A percentile compares a stretch with the other conserved stretches of the same genome.
phyloP scores from a whole-genome alignment of 805 yeast genomes.

The Groenewaldozyma salmanticensis region DNA sequence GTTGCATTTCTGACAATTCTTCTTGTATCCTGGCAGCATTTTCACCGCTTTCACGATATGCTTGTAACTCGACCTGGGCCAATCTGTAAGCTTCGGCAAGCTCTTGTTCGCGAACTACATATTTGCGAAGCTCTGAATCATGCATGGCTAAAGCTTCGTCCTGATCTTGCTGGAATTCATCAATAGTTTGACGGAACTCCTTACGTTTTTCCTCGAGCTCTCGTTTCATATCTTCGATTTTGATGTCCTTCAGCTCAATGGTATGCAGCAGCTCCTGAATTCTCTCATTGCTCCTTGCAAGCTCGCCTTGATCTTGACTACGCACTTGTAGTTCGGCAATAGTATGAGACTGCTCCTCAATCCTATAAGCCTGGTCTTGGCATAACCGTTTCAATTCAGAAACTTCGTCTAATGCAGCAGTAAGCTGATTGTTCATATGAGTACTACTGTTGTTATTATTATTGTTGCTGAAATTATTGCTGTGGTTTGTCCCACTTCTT shows the following conservation, averaged over 20 bases:
- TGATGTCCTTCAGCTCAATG: conserved; percentile 22
- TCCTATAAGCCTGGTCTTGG: not conserved
- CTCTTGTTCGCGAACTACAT: conserved; percentile 21
- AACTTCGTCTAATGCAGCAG: too few relatives aligned
- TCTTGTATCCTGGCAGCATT: conserved; percentile 17
- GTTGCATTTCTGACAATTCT: conserved; percentile 20
- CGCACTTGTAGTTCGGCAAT: not conserved
- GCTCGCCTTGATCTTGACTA: not conserved
- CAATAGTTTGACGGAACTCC: conserved; percentile 26
- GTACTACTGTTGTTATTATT: too few relatives aligned
- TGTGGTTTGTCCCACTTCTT: not conserved
- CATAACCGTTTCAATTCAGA: not conserved
- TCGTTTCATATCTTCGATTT: conserved; percentile 18
- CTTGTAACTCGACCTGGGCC: conserved; percentile 17
- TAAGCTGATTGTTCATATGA: too few relatives aligned
- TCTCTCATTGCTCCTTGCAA: too few relatives aligned
- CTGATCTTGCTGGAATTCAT: conserved; percentile 20
- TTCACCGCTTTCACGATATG: conserved; percentile 14
- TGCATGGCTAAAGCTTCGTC: conserved; percentile 16
- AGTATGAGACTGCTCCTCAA: not conserved
- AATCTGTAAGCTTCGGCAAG: conserved; percentile 16
- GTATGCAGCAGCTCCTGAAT: conserved; percentile 18
- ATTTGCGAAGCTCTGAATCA: conserved; percentile 15
- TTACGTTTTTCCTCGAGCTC: conserved; percentile 23
- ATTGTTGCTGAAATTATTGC: not conserved